Conservation (phyloP, 116 monocot genomes). For the Posidonia oceanica region DNA sequence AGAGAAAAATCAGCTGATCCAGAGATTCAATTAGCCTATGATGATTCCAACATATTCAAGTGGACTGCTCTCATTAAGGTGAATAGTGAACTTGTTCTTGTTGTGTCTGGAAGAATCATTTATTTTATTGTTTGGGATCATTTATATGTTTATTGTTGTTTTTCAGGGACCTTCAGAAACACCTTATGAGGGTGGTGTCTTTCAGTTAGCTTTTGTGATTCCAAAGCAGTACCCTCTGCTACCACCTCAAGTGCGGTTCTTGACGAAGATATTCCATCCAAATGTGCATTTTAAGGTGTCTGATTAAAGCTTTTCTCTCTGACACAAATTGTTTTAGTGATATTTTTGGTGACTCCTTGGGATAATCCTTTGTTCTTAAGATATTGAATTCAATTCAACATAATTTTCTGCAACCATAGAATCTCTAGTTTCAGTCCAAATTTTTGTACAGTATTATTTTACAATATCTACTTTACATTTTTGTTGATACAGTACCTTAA, state of each 20-base stretch:
- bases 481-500: too few species aligned
- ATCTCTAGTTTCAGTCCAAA: too few species aligned
- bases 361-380: too few species aligned
- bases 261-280: slow-evolving; percentile 99
- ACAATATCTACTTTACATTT: too few species aligned
- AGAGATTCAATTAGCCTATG: slow-evolving; percentile 93
- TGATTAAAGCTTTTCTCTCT: neutral
- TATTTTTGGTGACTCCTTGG: too few species aligned
- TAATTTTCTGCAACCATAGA: too few species aligned
- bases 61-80: slow-evolving; percentile 99
- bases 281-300: slow-evolving; percentile 99
- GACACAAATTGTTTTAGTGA: too few species aligned
- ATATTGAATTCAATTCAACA: too few species aligned
- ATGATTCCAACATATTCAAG: slow-evolving; percentile 99
- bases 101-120: neutral
- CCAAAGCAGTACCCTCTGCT: slow-evolving; percentile 93
- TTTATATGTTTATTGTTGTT: slow-evolving; percentile 6
- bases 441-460: too few species aligned
- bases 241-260: slow-evolving; percentile 97
- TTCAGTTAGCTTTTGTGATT: slow-evolving; percentile 94
- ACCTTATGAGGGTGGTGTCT: slow-evolving; percentile 91
- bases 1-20: slow-evolving; percentile 87
- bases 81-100: neutral
- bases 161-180: slow-evolving; percentile 96
- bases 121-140: slow-evolving; percentile 1